Percentiles rank a stretch among this genome's conserved stretches.
These are phyloP conservation scores for Pilobolus umbonatus DNA, from an alignment of 192 early-diverging fungal genomes.

Conservation along the genomic window DNA sequence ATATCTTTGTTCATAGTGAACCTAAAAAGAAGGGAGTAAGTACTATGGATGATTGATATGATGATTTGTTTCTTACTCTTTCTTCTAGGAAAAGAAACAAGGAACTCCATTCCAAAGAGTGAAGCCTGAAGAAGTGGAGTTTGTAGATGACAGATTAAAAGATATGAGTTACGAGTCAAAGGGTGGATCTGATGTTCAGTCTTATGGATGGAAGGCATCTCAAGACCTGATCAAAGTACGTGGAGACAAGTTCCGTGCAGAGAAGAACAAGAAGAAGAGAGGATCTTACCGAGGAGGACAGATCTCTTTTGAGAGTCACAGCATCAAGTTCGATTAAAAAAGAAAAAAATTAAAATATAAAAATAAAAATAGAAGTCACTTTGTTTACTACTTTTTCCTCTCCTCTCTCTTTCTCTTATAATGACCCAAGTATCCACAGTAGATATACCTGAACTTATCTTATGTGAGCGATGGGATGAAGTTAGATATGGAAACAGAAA, in stretches of 20 bases:
- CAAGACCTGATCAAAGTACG: conserved; percentile 84
- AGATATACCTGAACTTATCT: neutral
- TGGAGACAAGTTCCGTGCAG: conserved; percentile 89
- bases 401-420: neutral
- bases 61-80: neutral
- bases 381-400: no score
- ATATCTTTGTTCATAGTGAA: neutral
- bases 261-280: conserved; percentile 98
- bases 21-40: conserved; percentile 5
- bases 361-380: conserved; percentile 1
- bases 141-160: conserved; percentile 73
- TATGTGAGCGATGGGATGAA: no score
- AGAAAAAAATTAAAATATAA: neutral
- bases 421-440: neutral
- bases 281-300: conserved; percentile 90
- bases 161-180: conserved; percentile 77
- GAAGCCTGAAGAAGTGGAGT: conserved; percentile 73
- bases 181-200: conserved; percentile 55
- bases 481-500: no score
- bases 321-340: conserved; percentile 76
- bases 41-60: neutral
- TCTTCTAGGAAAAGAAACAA: conserved; percentile 15
- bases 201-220: conserved; percentile 92
- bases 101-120: conserved; percentile 82
- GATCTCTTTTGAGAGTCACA: conserved; percentile 81